Evolutionary conservation across 1,284 basidiomycete species (phyloP), one percentile per base, ranked within the genome.

Genomic region (Phenoliferia sp.): DNA sequence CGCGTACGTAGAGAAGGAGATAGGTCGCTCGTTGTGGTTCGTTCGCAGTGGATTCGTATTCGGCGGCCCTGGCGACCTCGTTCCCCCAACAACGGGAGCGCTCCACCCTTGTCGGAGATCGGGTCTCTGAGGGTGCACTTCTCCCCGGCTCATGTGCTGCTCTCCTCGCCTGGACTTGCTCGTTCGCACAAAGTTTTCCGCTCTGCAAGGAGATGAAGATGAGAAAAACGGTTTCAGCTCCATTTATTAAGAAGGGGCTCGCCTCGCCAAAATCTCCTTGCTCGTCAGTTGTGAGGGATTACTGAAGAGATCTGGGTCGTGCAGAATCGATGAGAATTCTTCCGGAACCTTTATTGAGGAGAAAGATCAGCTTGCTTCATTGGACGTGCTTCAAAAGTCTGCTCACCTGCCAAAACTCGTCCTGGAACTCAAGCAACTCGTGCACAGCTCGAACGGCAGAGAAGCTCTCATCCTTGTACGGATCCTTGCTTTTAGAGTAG

Each of bases 381-480:
- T 10, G 16, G 16, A 35, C 2, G 1, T 19, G 6, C 3, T 3
- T 3, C 5, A 34, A 12, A 19, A 2, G 15, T n/a, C n/a, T n/a
- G 44, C 73, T 35, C 62, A 96, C 90, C 36, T 86, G 85, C 81
- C 89, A 95, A 78, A 92, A 92, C 77, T 94, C 90, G 81, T 99
- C 95, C 80, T 99, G 95, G 74, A 90, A 85, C 81, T 97, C 93
- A 66, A 99, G 83, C 61, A 98, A 81, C 57, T 87, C 84, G 61
- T 90, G 90, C 66, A 95, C 86, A 55, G 93, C 92, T 35, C 85
- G 86, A 71, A 95, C 94, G 31, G 90, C 90, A 64, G 90, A 87
- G 76, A 98, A 95, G 72, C 91, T 94, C 79, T 98, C 95, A 79
- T 97, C 93, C 69, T 90, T 87, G 57, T 90, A 87, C 3, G 92